Evolutionary conservation across 306 rosid genomes (phyloP).

Genomic region (Medicago arabica): DNA sequence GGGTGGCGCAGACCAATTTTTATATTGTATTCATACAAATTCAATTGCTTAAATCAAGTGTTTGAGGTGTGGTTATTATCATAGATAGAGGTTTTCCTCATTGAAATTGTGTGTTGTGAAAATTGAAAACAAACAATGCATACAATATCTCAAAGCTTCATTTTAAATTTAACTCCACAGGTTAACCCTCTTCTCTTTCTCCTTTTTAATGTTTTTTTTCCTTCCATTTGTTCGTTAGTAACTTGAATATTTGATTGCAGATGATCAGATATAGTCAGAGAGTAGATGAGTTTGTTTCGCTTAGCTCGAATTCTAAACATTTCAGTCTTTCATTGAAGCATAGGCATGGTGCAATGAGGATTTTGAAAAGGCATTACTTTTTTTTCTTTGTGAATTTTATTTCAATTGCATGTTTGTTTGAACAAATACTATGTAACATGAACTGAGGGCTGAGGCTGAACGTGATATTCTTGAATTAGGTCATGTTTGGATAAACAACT

Average conservation of each 20-base stretch:
- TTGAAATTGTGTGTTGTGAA: not conserved
- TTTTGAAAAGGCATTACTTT: slow-evolving; percentile 48
- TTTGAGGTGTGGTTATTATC: not conserved
- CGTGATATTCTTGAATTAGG: too few relatives aligned
- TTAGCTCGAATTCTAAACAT: slow-evolving; percentile 34
- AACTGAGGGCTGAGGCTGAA: too few relatives aligned
- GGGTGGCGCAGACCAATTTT: not conserved
- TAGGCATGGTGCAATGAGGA: slow-evolving; percentile 26
- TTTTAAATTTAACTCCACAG: slow-evolving; percentile 52
- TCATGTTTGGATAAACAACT: too few relatives aligned
- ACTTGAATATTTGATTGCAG: slow-evolving; percentile 46
- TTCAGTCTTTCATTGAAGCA: slow-evolving; percentile 47
- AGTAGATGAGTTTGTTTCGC: slow-evolving; percentile 39
- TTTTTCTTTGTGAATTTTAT: not conserved
- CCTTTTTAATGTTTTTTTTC: not conserved
- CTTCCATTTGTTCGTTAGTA: slow-evolving; percentile 23
- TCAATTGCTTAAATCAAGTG: not conserved
- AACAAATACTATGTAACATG: not conserved
- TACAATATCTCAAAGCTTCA: slow-evolving; percentile 47
- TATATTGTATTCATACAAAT: not conserved
- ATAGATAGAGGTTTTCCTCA: not conserved
- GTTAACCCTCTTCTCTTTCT: slow-evolving; percentile 38
- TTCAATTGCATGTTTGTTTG: slow-evolving; percentile 30
- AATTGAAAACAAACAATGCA: slow-evolving; percentile 54
- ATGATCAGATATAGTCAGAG: slow-evolving; percentile 40